Evolutionary conservation across 2,329 filamentous ascomycete species (phyloP).

Genomic region (Neopestalotiopsis rosae): DNA sequence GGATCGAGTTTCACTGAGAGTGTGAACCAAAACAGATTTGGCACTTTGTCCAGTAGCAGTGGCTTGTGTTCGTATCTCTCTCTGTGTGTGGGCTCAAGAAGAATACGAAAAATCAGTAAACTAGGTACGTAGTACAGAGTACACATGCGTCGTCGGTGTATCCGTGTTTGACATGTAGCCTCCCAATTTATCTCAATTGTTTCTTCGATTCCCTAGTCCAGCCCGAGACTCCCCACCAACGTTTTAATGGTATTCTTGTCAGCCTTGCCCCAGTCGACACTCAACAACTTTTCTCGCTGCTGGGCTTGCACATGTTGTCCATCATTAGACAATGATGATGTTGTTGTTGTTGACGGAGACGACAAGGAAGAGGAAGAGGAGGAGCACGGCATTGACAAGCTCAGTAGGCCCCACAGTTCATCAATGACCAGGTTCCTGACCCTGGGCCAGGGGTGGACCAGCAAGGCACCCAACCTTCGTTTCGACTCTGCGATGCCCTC

Average conservation of each 20-base stretch:
- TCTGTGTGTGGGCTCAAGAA: too few species aligned
- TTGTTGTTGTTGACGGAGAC: constrained; percentile 20
- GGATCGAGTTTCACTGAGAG: too few species aligned
- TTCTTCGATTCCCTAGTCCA: constrained; percentile 31
- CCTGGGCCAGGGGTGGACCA: constrained; percentile 83
- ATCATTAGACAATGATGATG: constrained; percentile 13
- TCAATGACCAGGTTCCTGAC: constrained; percentile 67
- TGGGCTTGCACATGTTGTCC: constrained; percentile 9
- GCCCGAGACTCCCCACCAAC: constrained; percentile 48
- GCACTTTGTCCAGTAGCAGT: too few species aligned
- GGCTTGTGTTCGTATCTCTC: too few species aligned
- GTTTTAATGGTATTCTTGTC: constrained; percentile 50
- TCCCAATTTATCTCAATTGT: not conserved
- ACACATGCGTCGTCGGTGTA: not conserved
- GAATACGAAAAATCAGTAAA: too few species aligned
- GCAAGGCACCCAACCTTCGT: constrained; percentile 73
- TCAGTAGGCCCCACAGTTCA: constrained; percentile 59
- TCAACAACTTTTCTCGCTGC: constrained; percentile 43
- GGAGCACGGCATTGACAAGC: not conserved
- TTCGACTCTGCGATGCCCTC: constrained; percentile 58
- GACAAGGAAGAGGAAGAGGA: not conserved
- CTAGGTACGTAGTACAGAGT: not conserved
- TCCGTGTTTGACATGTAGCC: not conserved
- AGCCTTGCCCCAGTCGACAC: constrained; percentile 64
- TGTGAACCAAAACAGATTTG: too few species aligned